Base-by-base conservation (phyloP, 331 rosid species). In the Malus hybrid region DNA sequence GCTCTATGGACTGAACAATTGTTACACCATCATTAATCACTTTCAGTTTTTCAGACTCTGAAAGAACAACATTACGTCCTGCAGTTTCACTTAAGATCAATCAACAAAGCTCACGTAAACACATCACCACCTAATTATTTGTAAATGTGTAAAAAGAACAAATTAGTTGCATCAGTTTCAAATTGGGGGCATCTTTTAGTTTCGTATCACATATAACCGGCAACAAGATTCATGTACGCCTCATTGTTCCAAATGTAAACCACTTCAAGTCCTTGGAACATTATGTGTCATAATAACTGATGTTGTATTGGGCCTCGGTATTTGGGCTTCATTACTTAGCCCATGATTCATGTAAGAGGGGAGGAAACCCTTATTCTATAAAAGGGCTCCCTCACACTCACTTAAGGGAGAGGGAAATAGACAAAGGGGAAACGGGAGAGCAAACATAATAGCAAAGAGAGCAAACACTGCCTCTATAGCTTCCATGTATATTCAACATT, bases 51-150 rank as follows among this genome's bases (percentile, higher is more conserved):
- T 73, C 93, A 66, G 88, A 80, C 78, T 92, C 99, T 7, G 91
- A 94, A 73, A 94, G 92, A 84, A 94, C 79, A 79, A 92, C 99
- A 89, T 94, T 94, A 4, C 97, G 91, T 22, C 99, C 99, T 94
- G 92, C 85, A 75, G 19, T 82, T 30, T 56, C 39, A 70, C 72
- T 66, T 44, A 63, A 73, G 72, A 79, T 39, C 61, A 79, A 80
- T 76, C 56, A 71, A 69, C 70, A 81, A 39, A 5, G 24, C 24
- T 24, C 24, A 24, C 24, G 34, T 20, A 75, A 36, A 42, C 50
- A 74, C 73, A 81, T 10, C 28, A 71, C 36, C 33, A 48, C 16
- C 56, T 39, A 64, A 48, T 16, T 9, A 39, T 22, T 15, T 18
- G 1, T 58, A 72, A 50, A 50, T 50, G 56, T 15, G 56, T 50